These are phyloP conservation scores for Cardamine occulta DNA, from an alignment of 345 rosid genomes.

Conservation along the genomic window DNA sequence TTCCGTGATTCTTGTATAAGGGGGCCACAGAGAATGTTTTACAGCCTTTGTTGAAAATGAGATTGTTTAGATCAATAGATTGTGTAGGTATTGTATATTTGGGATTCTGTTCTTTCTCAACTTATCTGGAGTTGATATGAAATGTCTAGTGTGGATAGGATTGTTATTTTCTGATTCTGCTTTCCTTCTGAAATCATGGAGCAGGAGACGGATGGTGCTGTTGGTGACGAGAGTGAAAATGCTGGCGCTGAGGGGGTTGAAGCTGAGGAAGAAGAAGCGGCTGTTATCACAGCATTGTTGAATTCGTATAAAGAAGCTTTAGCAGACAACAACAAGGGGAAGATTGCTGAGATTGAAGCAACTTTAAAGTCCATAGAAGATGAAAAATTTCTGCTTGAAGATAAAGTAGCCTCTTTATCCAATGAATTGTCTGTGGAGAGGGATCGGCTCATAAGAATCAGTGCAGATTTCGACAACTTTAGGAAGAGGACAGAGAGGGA, in stretches of 20 bases:
- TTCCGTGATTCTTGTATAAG: neutral
- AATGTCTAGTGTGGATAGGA: neutral
- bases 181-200: constrained; percentile 37
- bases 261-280: constrained; percentile 57
- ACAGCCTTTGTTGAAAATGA: neutral
- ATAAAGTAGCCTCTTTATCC: constrained; percentile 59
- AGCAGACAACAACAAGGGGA: constrained; percentile 61
- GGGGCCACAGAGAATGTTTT: neutral
- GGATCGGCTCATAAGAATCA: constrained; percentile 79
- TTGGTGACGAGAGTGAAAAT: constrained; percentile 48
- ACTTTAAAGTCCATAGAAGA: constrained; percentile 71
- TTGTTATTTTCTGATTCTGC: constrained; percentile 15
- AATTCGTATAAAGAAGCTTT: constrained; percentile 72
- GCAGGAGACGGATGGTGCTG: constrained; percentile 74
- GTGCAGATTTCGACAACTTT: constrained; percentile 97
- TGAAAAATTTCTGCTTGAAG: constrained; percentile 60
- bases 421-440: constrained; percentile 69
- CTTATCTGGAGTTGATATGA: neutral
- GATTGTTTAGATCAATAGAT: too few relatives aligned
- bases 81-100: neutral
- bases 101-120: constrained; percentile 4
- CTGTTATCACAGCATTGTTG: constrained; percentile 53
- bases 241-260: constrained; percentile 46
- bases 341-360: constrained; percentile 68
- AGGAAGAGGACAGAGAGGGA: constrained; percentile 93